These are phyloP conservation scores for Monilinia laxa DNA, from an alignment of 2,329 filamentous ascomycete species.

Conservation along the genomic window DNA sequence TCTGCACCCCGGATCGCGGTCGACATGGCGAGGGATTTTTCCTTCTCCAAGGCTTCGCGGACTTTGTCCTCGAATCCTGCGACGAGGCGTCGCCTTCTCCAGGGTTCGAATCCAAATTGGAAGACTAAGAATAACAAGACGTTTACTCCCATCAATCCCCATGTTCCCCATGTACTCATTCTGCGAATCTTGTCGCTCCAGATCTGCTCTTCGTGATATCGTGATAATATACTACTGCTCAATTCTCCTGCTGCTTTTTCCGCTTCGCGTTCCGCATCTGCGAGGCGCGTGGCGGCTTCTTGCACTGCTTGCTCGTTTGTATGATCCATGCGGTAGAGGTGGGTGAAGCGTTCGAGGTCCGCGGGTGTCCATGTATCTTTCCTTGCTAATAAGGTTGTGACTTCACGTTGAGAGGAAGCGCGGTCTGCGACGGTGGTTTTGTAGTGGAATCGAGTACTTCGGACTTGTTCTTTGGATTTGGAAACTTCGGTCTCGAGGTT, in stretches of 20 bases:
- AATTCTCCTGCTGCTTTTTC: slow-evolving; percentile 74
- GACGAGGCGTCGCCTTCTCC: slow-evolving; percentile 79
- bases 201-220: slow-evolving; percentile 98
- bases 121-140: slow-evolving; percentile 83
- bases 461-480: slow-evolving; percentile 63
- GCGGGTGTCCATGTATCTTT: slow-evolving; percentile 87
- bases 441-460: slow-evolving; percentile 71
- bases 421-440: slow-evolving; percentile 80
- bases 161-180: slow-evolving; percentile 98
- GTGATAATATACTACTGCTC: slow-evolving; percentile 78
- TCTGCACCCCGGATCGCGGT: slow-evolving; percentile 23
- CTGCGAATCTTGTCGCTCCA: slow-evolving; percentile 97
- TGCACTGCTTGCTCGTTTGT: slow-evolving; percentile 83
- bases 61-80: slow-evolving; percentile 80
- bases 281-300: slow-evolving; percentile 68
- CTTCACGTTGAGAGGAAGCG: slow-evolving; percentile 88
- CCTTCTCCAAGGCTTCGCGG: slow-evolving; percentile 56
- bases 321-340: slow-evolving; percentile 88
- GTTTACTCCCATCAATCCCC: slow-evolving; percentile 96
- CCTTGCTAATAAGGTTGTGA: slow-evolving; percentile 87
- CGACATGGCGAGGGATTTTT: slow-evolving; percentile 26
- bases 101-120: slow-evolving; percentile 89
- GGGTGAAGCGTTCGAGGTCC: slow-evolving; percentile 93
- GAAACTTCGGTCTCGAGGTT: slow-evolving; percentile 60
- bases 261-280: slow-evolving; percentile 73